A percentile compares a stretch with the other conserved stretches of the same genome.
These are phyloP conservation scores for Sporothrix curviconia DNA, from an alignment of 2,329 filamentous ascomycete species.

Conservation along the genomic window DNA sequence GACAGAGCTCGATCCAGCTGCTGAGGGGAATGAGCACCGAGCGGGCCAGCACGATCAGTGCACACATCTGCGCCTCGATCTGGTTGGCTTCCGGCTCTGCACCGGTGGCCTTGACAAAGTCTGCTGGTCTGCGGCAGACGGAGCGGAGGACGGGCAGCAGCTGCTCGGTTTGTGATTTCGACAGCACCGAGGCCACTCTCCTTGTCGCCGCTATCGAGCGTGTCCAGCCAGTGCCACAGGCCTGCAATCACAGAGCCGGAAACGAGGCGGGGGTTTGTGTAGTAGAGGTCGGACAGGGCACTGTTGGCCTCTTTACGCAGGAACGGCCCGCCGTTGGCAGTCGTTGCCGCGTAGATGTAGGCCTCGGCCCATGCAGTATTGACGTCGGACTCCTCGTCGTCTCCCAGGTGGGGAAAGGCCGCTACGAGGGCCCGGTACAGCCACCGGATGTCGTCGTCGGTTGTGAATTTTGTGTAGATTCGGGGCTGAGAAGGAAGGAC, in stretches of 20 bases:
- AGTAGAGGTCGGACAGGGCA: slow-evolving; percentile 59
- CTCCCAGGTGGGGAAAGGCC: slow-evolving; percentile 48
- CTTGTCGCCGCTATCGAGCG: slow-evolving; percentile 64
- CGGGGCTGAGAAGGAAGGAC: slow-evolving; percentile 78
- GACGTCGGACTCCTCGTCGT: slow-evolving; percentile 42
- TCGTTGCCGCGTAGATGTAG: slow-evolving; percentile 70
- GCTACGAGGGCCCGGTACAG: slow-evolving; percentile 62
- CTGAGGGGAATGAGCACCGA: slow-evolving; percentile 68
- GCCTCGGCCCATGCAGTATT: slow-evolving; percentile 74
- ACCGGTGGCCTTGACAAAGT: slow-evolving; percentile 36
- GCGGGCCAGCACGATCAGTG: slow-evolving; percentile 70
- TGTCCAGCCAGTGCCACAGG: slow-evolving; percentile 72
- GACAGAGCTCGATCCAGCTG: slow-evolving; percentile 84
- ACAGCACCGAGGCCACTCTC: slow-evolving; percentile 62
- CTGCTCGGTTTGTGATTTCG: slow-evolving; percentile 58
- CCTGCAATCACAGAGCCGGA: slow-evolving; percentile 61
- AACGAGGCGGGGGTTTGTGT: slow-evolving; percentile 49
- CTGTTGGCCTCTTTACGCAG: slow-evolving; percentile 58
- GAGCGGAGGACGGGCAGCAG: slow-evolving; percentile 56
- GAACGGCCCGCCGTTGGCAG: slow-evolving; percentile 51
- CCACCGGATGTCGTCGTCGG: slow-evolving; percentile 74
- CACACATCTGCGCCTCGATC: slow-evolving; percentile 65
- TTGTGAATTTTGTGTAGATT: slow-evolving; percentile 72
- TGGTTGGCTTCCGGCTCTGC: slow-evolving; percentile 38
- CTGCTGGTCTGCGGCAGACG: slow-evolving; percentile 55